Conservation (phyloP, 495 filamentous ascomycete species). For the Collariella sp. region DNA sequence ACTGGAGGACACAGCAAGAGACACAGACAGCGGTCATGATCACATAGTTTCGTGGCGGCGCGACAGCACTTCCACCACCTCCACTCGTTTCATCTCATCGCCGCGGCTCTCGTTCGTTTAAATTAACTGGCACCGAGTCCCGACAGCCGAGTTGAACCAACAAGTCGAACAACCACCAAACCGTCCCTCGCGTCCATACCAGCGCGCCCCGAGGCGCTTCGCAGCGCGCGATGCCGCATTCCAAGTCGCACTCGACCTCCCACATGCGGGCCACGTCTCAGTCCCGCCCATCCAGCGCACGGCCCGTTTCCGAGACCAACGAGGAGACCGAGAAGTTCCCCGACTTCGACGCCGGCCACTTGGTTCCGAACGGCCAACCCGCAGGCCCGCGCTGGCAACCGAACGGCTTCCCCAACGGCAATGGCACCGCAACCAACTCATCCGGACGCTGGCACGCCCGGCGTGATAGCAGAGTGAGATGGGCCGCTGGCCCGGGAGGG, state of each 20-base stretch:
- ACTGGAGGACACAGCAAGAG: background rate
- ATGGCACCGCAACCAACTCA: conserved; percentile 20
- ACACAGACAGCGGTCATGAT: conserved; percentile 6
- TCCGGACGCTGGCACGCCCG: conserved; percentile 45
- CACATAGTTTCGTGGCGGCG: conserved; percentile 3
- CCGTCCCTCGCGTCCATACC: background rate
- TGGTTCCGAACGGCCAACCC: conserved; percentile 25
- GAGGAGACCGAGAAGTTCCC: conserved; percentile 46
- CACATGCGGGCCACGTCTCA: conserved; percentile 27
- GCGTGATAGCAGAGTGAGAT: conserved; percentile 43
- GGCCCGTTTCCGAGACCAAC: conserved; percentile 27
- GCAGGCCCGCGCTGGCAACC: conserved; percentile 28
- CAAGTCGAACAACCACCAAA: no score
- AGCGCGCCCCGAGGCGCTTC: background rate
- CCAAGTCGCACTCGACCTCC: conserved; percentile 21
- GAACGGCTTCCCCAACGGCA: conserved; percentile 29
- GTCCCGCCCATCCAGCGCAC: conserved; percentile 20
- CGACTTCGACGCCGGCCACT: conserved; percentile 38
- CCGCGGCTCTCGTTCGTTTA: background rate
- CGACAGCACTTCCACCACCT: conserved; percentile 2
- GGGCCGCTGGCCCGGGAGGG: conserved; percentile 34
- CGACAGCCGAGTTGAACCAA: background rate
- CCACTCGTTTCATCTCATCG: background rate
- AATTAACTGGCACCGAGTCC: background rate
- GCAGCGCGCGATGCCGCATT: conserved; percentile 25